Percentiles rank a stretch among this genome's conserved stretches.
Conservation (phyloP, 371 early-diverging fungal genomes). For the Homolaphlyctis polyrhiza region DNA sequence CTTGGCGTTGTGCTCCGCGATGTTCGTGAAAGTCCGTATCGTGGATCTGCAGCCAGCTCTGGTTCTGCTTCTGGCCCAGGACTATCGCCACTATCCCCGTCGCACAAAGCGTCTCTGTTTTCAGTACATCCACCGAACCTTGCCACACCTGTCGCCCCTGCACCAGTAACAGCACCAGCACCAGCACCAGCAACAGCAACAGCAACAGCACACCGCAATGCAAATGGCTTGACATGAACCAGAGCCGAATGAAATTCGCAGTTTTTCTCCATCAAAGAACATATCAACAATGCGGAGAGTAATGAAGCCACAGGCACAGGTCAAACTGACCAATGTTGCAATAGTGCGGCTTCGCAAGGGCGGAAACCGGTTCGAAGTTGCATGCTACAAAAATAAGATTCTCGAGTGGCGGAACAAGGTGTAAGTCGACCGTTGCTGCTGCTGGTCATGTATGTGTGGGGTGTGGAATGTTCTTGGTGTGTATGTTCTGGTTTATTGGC, state of each 20-base stretch:
- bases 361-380: slow-evolving; percentile 94
- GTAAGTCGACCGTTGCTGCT: slow-evolving; percentile 42
- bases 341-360: slow-evolving; percentile 93
- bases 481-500: too few species aligned
- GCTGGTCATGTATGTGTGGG: neutral
- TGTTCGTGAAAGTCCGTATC: neutral
- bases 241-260: neutral
- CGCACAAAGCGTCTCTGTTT: too few species aligned
- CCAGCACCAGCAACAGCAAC: neutral
- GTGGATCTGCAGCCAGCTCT: neutral
- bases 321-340: slow-evolving; percentile 85
- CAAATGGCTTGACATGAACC: neutral
- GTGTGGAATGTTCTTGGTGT: too few species aligned
- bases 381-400: slow-evolving; percentile 99
- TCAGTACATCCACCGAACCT: too few species aligned
- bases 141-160: neutral
- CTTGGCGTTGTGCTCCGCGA: too few species aligned
- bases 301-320: slow-evolving; percentile 9
- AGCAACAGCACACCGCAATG: neutral
- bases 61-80: too few species aligned
- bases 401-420: slow-evolving; percentile 90
- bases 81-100: too few species aligned
- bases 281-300: too few species aligned
- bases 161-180: neutral
- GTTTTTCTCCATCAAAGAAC: too few species aligned